phyloP scores from a whole-genome alignment of 1,139 yeast genomes.

The Wickerhamomyces sp. region DNA sequence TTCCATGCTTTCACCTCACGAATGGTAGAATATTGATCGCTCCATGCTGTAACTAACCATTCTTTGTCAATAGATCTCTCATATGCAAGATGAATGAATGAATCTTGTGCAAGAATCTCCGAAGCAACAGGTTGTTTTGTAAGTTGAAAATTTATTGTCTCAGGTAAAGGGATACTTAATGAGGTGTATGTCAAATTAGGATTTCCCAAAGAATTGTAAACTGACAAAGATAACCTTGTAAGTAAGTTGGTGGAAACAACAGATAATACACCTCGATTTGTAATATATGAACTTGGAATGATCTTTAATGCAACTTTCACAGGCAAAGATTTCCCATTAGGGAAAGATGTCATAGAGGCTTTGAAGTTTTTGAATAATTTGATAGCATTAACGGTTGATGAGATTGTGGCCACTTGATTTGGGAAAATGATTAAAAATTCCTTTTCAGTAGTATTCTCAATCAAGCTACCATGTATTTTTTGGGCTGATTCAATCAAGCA shows the following conservation, averaged over 20 bases:
- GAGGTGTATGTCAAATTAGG: constrained; percentile 26
- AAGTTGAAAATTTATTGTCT: constrained; percentile 47
- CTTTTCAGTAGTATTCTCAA: constrained; percentile 4
- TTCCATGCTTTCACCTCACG: constrained; percentile 67
- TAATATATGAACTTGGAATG: constrained; percentile 50
- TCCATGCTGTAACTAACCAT: constrained; percentile 89
- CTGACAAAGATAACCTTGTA: constrained; percentile 49
- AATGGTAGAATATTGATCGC: constrained; percentile 73
- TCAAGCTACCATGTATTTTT: constrained; percentile 1
- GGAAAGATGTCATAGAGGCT: constrained; percentile 36
- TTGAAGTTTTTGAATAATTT: constrained; percentile 46
- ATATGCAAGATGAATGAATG: constrained; percentile 80
- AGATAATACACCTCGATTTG: constrained; percentile 40
- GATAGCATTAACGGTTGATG: constrained; percentile 46
- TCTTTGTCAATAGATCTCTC: constrained; percentile 74
- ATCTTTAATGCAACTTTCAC: constrained; percentile 45
- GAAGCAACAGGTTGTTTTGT: constrained; percentile 33
- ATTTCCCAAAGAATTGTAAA: constrained; percentile 59
- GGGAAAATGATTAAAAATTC: constrained; percentile 28
- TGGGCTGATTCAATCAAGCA: neutral
- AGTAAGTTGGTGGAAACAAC: constrained; percentile 46
- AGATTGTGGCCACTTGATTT: constrained; percentile 29
- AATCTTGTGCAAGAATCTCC: constrained; percentile 53
- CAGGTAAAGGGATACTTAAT: constrained; percentile 29
- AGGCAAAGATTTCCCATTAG: constrained; percentile 46